Percentiles rank a stretch among this genome's conserved stretches.
phyloP scores from a whole-genome alignment of 345 rosid species.

The Viola odorata region DNA sequence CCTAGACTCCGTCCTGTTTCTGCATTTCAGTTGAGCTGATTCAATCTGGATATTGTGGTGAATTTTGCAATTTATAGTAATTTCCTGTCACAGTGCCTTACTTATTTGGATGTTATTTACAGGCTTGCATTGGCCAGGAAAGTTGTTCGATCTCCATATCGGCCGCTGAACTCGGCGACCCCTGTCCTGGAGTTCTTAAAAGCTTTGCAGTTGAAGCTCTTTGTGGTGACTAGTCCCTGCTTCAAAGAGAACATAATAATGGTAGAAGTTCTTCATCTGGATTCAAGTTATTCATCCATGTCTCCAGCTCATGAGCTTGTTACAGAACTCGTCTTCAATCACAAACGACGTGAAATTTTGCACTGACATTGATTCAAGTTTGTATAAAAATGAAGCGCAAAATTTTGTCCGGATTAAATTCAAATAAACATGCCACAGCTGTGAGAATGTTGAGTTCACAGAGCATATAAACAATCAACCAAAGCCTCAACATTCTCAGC shows the following conservation, averaged over 20 bases:
- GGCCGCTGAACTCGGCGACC: constrained; percentile 34
- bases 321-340: too few relatives aligned
- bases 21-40: too few relatives aligned
- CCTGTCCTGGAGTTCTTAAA: constrained; percentile 42
- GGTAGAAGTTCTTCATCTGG: background rate
- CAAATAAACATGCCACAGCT: too few relatives aligned
- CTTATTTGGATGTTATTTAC: background rate
- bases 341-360: too few relatives aligned
- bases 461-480: constrained; percentile 84
- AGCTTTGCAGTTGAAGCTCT: constrained; percentile 46
- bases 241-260: background rate
- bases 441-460: too few relatives aligned
- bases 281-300: background rate
- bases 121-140: constrained; percentile 55
- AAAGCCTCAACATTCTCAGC: constrained; percentile 78
- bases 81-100: too few relatives aligned
- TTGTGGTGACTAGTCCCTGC: constrained; percentile 19
- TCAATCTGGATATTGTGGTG: too few relatives aligned
- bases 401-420: too few relatives aligned
- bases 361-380: too few relatives aligned
- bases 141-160: constrained; percentile 41
- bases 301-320: background rate
- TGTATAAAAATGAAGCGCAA: too few relatives aligned
- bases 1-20: too few relatives aligned
- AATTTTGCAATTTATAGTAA: too few relatives aligned